Conservation (phyloP, 139 green algal species). For the Tetraselmis striata region DNA sequence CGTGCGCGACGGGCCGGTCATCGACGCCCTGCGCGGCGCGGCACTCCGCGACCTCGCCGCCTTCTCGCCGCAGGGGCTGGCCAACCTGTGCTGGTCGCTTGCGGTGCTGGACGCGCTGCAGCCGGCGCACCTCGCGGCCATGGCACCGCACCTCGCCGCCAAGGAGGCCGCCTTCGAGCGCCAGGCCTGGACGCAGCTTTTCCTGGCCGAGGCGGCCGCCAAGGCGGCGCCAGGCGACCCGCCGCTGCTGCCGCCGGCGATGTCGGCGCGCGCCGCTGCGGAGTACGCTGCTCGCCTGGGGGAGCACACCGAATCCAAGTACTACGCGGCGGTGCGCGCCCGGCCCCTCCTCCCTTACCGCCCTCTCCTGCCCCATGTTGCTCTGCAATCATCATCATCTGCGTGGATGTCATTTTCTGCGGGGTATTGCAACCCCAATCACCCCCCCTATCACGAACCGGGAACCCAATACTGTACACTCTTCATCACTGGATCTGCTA, state of each 20-base stretch:
- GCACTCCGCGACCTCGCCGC: background rate
- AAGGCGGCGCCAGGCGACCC: background rate
- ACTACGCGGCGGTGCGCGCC: background rate
- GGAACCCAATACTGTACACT: too few species aligned
- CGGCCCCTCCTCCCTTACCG: too few species aligned
- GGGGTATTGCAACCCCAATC: too few species aligned
- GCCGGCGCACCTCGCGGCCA: background rate
- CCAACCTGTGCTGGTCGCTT: conserved; percentile 28
- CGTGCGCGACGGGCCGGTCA: background rate
- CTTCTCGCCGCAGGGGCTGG: conserved; percentile 21
- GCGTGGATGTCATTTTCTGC: too few species aligned
- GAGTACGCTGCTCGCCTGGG: background rate
- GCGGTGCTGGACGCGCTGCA: conserved; percentile 5
- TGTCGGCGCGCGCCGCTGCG: background rate
- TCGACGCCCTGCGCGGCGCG: background rate
- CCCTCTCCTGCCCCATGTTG: too few species aligned
- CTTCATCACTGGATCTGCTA: too few species aligned
- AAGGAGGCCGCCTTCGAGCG: background rate
- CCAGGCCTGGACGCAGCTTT: background rate
- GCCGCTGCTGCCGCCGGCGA: background rate
- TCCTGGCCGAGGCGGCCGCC: background rate
- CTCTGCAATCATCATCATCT: too few species aligned
- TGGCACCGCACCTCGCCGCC: background rate
- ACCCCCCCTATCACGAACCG: too few species aligned
- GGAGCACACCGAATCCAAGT: background rate